phyloP scores from a whole-genome alignment of 2,329 filamentous ascomycete genomes.

The Xenoacremonium recifei region DNA sequence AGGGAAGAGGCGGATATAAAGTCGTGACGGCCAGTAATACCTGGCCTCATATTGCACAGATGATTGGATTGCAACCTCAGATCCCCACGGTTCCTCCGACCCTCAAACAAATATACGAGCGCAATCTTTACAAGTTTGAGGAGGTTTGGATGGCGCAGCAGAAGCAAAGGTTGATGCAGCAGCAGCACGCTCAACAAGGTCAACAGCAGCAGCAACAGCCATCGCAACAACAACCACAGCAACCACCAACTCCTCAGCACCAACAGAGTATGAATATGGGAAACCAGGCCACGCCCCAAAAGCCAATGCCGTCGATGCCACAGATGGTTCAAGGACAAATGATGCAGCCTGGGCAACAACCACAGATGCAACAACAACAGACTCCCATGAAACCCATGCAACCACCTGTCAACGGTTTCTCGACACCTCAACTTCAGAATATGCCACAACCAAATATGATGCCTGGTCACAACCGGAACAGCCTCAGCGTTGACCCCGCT shows the following conservation, averaged over 20 bases:
- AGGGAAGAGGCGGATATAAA: slow-evolving; percentile 75
- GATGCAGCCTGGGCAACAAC: slow-evolving; percentile 29
- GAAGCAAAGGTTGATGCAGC: slow-evolving; percentile 50
- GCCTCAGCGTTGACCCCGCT: slow-evolving; percentile 45
- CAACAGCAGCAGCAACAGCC: slow-evolving; percentile 30
- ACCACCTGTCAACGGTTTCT: slow-evolving; percentile 35
- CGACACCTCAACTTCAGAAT: slow-evolving; percentile 31
- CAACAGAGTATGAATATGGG: slow-evolving; percentile 20
- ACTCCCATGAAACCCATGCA: slow-evolving; percentile 43
- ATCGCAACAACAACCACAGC: slow-evolving; percentile 36
- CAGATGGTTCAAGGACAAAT: slow-evolving; percentile 35
- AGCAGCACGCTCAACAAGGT: slow-evolving; percentile 40
- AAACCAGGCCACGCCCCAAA: slow-evolving; percentile 28
- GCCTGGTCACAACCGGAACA: slow-evolving; percentile 46
- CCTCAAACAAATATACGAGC: slow-evolving; percentile 71
- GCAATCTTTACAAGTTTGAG: slow-evolving; percentile 76
- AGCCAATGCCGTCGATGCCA: slow-evolving; percentile 34
- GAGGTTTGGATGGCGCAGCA: slow-evolving; percentile 61
- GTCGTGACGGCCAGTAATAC: slow-evolving; percentile 66
- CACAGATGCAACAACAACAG: slow-evolving; percentile 31
- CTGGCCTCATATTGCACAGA: slow-evolving; percentile 72
- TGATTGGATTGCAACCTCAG: slow-evolving; percentile 62
- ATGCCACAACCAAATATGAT: slow-evolving; percentile 19
- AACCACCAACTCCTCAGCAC: slow-evolving; percentile 31
- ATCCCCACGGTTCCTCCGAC: slow-evolving; percentile 66